Evolutionary conservation across 2,329 filamentous ascomycete genomes (phyloP), one percentile per base, ranked within the genome.

Genomic region (Trichoderma gracile): DNA sequence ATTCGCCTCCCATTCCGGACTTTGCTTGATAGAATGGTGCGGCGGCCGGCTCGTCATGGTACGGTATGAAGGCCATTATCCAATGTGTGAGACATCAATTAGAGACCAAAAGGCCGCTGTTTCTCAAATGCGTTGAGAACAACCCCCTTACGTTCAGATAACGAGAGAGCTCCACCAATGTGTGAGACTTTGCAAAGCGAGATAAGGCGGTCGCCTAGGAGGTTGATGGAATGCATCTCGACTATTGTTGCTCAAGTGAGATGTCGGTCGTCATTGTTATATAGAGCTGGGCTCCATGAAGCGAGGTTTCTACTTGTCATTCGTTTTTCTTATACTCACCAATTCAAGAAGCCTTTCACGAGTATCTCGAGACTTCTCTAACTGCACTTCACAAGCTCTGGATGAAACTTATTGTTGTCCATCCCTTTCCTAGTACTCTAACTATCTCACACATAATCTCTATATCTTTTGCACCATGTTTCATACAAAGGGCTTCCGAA

Each of bases 81-180:
- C 33, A 47, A 53, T 46, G 58, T 62, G 58, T 62, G 58, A 62
- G 58, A 62, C 58, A 62, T 62, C 40, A 56, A 56, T 56, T 49
- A 38, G 21, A 63, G 49, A 45, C 49, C 25, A 46, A 54, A 62
- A 40, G 25, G 40, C 49, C 49, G 49, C 40, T 54, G 25, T 62
- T 54, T 46, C 58, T 62, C 49, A 46, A 27, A 54, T 54, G 38
- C 58, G 45, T 62, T 38, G 15, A 12, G 33, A 25, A 19, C 14
- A 49, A 19, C 56, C 61, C 63, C 63, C 63, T 65, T 60, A 30
- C 50, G 33, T 46, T 27, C 21, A 49, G 42, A 55, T 42, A 40
- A 45, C 19, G 46, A 45, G 1, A 52, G 40, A 52, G 46, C 38
- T 27, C 49, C 43, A 42, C 47, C 15, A 3, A 12, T 19, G 10